Evolutionary conservation across 768 basidiomycete species (phyloP), one percentile per base, ranked within the genome.

Genomic region (Sutorius australiensis): DNA sequence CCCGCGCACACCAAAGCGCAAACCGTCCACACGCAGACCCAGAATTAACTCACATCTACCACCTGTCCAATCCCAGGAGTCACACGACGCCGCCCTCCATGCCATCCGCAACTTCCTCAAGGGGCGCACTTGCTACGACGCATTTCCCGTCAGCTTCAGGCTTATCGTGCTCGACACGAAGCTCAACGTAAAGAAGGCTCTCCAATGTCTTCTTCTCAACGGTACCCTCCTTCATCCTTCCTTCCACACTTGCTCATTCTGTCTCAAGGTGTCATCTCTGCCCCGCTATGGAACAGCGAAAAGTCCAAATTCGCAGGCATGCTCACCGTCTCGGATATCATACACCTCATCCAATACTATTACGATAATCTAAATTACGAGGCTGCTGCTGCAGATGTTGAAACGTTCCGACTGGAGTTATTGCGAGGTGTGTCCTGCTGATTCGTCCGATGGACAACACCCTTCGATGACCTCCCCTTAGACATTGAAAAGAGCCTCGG

Each of bases 281-380:
- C 97, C 0, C 95, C 97, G 12, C 77, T 99, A 24, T 99, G 95
- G 92, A 95, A 98, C 75, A 95, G 93, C 69, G 90, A 93, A 58
- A 83, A 82, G 55, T 95, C 92, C 5, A 83, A 78, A 38, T 99
- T 99, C 64, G 92, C 92, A 9, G 97, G 97, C 55, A 98, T 99
- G 95, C 88, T 99, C 65, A 99, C 97, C 9, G 92, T 98, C n/a
- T 82, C 93, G 52, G 97, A 99, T 71, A 94, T 99, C 69, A 98
- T 99, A 53, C 97, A 99, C 69, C 84, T 99, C 59, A 98, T 99
- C 59, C 97, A 99, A 64, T 97, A 95, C 74, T 99, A 98, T 71
- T 97, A 98, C 71, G 84, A 86, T 43, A 91, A 87, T 12, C 75
- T 80, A 2, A 85, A 89, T 31, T 85, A 85, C 34, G 93, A 93